A percentile compares a stretch with the other conserved stretches of the same genome.
Conservation (phyloP, 2,329 filamentous ascomycete species). For the Verruconis gallopava region DNA sequence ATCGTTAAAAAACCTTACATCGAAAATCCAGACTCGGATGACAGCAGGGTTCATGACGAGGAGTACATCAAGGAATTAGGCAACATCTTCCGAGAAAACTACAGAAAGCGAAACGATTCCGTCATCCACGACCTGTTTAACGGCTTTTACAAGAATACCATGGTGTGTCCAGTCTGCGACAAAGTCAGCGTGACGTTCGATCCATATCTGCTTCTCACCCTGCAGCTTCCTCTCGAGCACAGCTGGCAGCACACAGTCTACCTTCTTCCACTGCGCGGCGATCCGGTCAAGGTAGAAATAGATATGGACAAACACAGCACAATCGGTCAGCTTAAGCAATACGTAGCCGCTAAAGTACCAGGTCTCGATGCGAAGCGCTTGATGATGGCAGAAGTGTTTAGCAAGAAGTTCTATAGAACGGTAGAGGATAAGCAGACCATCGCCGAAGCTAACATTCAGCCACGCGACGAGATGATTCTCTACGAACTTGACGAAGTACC, state of each 20-base stretch:
- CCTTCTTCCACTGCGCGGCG: constrained; percentile 63
- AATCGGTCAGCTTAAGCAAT: constrained; percentile 54
- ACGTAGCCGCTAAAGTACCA: constrained; percentile 40
- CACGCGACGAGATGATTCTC: constrained; percentile 51
- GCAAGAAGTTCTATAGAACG: constrained; percentile 72
- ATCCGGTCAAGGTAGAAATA: constrained; percentile 58
- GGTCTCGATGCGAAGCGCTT: constrained; percentile 45
- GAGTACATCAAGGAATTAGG: constrained; percentile 74
- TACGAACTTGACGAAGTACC: constrained; percentile 69
- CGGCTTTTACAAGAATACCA: constrained; percentile 95
- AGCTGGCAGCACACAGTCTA: constrained; percentile 63
- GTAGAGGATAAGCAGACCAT: constrained; percentile 59
- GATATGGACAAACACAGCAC: constrained; percentile 68
- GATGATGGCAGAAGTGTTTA: constrained; percentile 75
- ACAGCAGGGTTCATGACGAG: constrained; percentile 80
- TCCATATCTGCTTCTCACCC: constrained; percentile 85
- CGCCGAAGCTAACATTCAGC: constrained; percentile 55
- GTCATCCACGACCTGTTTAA: constrained; percentile 93
- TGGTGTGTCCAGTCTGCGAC: constrained; percentile 78
- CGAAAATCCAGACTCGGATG: constrained; percentile 93
- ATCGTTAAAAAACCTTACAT: constrained; percentile 95
- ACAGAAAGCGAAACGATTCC: constrained; percentile 83
- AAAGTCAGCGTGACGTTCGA: constrained; percentile 99
- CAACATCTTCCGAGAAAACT: constrained; percentile 80
- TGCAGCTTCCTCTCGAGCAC: constrained; percentile 79